Evolutionary conservation across 768 basidiomycete species (phyloP).

Genomic region (Hypsizygus marmoreus): DNA sequence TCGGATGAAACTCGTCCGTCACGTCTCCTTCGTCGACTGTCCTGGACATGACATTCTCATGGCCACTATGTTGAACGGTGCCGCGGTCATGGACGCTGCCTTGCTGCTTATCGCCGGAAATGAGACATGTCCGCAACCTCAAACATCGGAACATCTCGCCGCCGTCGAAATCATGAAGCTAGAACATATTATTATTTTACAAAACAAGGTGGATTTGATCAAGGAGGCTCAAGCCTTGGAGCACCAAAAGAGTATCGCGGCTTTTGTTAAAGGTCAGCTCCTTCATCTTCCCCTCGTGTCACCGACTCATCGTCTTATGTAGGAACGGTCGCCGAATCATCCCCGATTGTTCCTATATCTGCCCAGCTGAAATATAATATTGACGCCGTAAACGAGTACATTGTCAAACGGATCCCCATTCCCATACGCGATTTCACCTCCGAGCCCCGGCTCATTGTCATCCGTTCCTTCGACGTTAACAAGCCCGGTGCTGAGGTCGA

Average conservation of each 20-base stretch:
- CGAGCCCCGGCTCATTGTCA: constrained; percentile 93
- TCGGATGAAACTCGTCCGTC: constrained; percentile 89
- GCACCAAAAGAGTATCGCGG: constrained; percentile 93
- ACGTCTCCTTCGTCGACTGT: constrained; percentile 98
- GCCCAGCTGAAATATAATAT: constrained; percentile 99
- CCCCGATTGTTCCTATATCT: constrained; percentile 98
- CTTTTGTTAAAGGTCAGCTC: constrained; percentile 87
- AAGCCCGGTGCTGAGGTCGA: constrained; percentile 97
- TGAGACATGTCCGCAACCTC: constrained; percentile 98
- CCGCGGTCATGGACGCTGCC: constrained; percentile 99
- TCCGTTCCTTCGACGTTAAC: constrained; percentile 99
- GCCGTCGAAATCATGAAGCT: constrained; percentile 99
- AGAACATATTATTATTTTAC: constrained; percentile 95
- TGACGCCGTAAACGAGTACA: constrained; percentile 98
- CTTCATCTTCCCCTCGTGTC: not conserved
- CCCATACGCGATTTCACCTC: constrained; percentile 92
- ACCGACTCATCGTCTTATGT: not conserved
- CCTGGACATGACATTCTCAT: constrained; percentile 99
- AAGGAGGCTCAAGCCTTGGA: constrained; percentile 93
- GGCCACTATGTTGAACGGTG: constrained; percentile 99
- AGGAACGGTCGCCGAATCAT: constrained; percentile 97
- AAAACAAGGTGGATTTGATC: constrained; percentile 99
- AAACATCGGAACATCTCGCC: constrained; percentile 97
- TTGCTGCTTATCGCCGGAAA: constrained; percentile 95
- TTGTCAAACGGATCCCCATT: constrained; percentile 94